These are phyloP conservation scores for Madurella fahalii DNA, from an alignment of 2,329 filamentous ascomycete genomes.

Conservation along the genomic window DNA sequence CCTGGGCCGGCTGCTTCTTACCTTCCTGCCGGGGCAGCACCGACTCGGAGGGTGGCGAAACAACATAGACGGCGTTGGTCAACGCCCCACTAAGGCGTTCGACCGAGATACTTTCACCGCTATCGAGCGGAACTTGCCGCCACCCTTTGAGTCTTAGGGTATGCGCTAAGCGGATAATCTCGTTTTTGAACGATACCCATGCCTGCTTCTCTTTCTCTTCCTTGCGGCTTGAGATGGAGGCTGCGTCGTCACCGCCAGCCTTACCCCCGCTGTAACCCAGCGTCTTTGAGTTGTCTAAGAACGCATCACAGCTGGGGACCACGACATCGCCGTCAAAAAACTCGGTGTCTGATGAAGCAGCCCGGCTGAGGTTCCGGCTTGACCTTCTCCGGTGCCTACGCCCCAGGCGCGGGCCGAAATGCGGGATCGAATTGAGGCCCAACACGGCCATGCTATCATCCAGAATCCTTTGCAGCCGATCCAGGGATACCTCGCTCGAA, in stretches of 20 bases:
- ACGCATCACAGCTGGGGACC: conserved; percentile 80
- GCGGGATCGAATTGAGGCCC: conserved; percentile 45
- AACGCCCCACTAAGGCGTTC: conserved; percentile 82
- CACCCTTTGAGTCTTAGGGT: conserved; percentile 89
- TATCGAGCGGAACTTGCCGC: conserved; percentile 73
- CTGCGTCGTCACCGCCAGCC: conserved; percentile 38
- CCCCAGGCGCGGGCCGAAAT: conserved; percentile 38
- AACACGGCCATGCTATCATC: conserved; percentile 59
- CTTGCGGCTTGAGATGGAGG: conserved; percentile 41
- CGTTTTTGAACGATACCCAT: conserved; percentile 85
- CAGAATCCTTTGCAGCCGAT: conserved; percentile 75
- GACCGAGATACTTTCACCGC: conserved; percentile 64
- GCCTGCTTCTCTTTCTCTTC: conserved; percentile 66
- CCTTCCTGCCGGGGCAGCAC: conserved; percentile 35
- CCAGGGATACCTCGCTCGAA: conserved; percentile 68
- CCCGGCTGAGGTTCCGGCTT: conserved; percentile 37
- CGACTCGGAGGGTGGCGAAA: conserved; percentile 71
- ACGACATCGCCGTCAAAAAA: conserved; percentile 73
- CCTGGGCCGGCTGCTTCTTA: conserved; percentile 55
- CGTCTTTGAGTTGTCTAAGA: conserved; percentile 87
- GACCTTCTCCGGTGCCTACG: conserved; percentile 45
- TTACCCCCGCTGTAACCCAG: conserved; percentile 66
- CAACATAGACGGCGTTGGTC: conserved; percentile 95
- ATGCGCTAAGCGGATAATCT: conserved; percentile 84
- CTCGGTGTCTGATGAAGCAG: conserved; percentile 78